Percentiles rank a stretch among this genome's conserved stretches.
phyloP scores from a whole-genome alignment of 1,284 basidiomycete genomes.

The Fomes fomentarius region DNA sequence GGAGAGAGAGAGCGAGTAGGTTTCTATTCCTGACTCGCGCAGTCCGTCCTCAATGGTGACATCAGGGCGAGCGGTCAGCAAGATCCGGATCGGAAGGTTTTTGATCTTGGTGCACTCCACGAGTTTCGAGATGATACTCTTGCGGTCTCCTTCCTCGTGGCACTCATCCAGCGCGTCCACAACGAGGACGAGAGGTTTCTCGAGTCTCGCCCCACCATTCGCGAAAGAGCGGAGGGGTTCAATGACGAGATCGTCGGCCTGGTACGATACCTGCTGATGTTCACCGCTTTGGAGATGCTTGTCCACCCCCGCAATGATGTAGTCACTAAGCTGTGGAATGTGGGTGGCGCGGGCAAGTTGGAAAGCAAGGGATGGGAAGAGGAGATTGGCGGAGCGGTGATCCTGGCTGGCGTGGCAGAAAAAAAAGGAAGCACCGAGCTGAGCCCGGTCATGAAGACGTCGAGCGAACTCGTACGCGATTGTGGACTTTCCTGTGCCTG shows the following conservation, averaged over 20 bases:
- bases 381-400: background rate
- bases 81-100: background rate
- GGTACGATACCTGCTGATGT: conserved; percentile 4
- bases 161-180: conserved; percentile 18
- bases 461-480: conserved; percentile 13
- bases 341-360: background rate
- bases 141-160: background rate
- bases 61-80: background rate
- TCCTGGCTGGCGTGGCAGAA: conserved; percentile 3
- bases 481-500: conserved; percentile 19
- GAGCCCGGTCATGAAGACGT: background rate
- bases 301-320: background rate
- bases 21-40: background rate
- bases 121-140: background rate
- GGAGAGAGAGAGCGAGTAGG: background rate
- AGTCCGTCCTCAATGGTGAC: background rate
- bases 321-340: background rate
- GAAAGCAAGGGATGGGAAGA: background rate
- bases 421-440: conserved; percentile 15
- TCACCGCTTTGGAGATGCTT: conserved; percentile 2
- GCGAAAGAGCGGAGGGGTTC: conserved; percentile 1
- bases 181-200: conserved; percentile 10
- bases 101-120: background rate
- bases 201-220: background rate
- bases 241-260: conserved; percentile 6